These are phyloP conservation scores for Coleophoma eucalyptorum DNA, from an alignment of 2,329 filamentous ascomycete genomes.

Conservation along the genomic window DNA sequence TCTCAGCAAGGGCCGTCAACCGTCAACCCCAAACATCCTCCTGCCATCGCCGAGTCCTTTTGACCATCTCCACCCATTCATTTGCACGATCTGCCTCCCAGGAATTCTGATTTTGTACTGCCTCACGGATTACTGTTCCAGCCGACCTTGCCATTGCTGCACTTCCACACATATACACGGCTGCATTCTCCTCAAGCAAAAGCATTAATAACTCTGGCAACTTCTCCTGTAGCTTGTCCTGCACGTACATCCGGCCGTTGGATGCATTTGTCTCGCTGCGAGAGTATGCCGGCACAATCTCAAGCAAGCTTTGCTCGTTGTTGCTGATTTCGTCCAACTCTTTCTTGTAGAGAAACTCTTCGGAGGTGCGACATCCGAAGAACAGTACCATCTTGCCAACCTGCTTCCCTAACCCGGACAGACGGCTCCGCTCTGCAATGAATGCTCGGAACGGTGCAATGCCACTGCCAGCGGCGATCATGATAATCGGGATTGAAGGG, in stretches of 20 bases:
- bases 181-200: slow-evolving; percentile 28
- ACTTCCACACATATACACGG: slow-evolving; percentile 38
- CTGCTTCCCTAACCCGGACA: slow-evolving; percentile 34
- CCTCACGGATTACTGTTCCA: slow-evolving; percentile 31
- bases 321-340: slow-evolving; percentile 25
- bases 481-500: slow-evolving; percentile 41
- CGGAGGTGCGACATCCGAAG: slow-evolving; percentile 39
- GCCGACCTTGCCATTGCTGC: slow-evolving; percentile 38
- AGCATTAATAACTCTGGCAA: slow-evolving; percentile 20
- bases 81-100: slow-evolving; percentile 32
- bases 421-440: slow-evolving; percentile 37
- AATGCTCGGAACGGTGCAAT: slow-evolving; percentile 45
- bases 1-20: too few relatives aligned
- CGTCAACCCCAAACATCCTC: slow-evolving; percentile 47
- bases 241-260: slow-evolving; percentile 30
- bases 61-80: slow-evolving; percentile 39
- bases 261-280: slow-evolving; percentile 1
- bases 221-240: slow-evolving; percentile 31
- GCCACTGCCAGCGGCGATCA: slow-evolving; percentile 45
- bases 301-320: slow-evolving; percentile 12
- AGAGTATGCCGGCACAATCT: slow-evolving; percentile 30
- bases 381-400: slow-evolving; percentile 43
- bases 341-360: slow-evolving; percentile 35
- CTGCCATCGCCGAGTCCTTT: slow-evolving; percentile 47
- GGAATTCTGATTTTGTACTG: neutral